phyloP scores from a whole-genome alignment of 257 asterid genomes.

The Cruciata laevipes region DNA sequence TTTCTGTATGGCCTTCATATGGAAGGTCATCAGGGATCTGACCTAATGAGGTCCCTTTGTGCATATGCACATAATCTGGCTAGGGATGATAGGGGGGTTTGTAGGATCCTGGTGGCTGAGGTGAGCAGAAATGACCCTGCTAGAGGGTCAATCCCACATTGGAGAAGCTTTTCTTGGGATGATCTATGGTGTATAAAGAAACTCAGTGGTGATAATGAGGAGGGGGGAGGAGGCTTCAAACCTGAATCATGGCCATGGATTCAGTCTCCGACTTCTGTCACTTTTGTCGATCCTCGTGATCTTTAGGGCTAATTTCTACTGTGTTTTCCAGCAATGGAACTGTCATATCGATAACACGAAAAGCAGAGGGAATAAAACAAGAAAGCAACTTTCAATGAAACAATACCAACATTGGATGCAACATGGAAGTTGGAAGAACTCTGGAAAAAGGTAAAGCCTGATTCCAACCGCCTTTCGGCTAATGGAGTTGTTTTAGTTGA shows the following conservation, averaged over 20 bases:
- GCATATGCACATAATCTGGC: slow-evolving; percentile 57
- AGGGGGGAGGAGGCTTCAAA: background rate
- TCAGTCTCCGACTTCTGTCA: slow-evolving; percentile 26
- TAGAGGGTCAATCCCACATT: slow-evolving; percentile 54
- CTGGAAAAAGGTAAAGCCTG: background rate
- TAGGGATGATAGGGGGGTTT: slow-evolving; percentile 30
- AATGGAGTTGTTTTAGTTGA: background rate
- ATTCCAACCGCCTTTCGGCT: slow-evolving; percentile 11
- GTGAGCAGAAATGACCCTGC: slow-evolving; percentile 59
- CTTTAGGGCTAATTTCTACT: slow-evolving; percentile 18
- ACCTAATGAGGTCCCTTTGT: slow-evolving; percentile 48
- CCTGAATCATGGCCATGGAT: slow-evolving; percentile 35
- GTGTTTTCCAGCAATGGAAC: too few species aligned
- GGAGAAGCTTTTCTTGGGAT: slow-evolving; percentile 81
- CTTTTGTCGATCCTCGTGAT: slow-evolving; percentile 87
- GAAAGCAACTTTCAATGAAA: background rate
- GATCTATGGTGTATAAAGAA: slow-evolving; percentile 82
- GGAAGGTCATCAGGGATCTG: slow-evolving; percentile 46
- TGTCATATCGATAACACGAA: too few species aligned
- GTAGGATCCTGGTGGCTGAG: slow-evolving; percentile 64
- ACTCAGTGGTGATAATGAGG: slow-evolving; percentile 10
- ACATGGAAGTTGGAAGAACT: background rate
- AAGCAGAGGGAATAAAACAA: background rate
- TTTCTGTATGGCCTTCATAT: slow-evolving; percentile 62
- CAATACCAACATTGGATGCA: background rate